Evolutionary conservation across 192 early-diverging fungal genomes (phyloP).

Genomic region (Diversispora eburnea): DNA sequence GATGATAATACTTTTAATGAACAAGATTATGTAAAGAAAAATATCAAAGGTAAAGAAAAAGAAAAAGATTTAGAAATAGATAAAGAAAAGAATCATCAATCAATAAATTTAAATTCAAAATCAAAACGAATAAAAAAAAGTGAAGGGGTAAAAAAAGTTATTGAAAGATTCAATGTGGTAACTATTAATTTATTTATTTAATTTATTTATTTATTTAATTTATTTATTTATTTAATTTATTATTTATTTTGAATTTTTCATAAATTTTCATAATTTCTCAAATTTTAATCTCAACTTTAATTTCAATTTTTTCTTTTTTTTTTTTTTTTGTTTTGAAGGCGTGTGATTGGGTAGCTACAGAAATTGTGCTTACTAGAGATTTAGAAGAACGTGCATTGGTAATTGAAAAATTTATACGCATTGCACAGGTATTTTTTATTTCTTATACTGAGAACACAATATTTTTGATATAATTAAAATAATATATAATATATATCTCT

Average conservation of each 20-base stretch:
- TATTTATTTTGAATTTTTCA: too few species aligned
- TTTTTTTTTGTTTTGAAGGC: conserved; percentile 23
- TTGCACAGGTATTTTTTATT: conserved; percentile 45
- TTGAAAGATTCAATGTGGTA: conserved; percentile 12
- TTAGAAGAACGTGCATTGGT: conserved; percentile 48
- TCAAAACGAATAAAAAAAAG: not conserved
- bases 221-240: too few species aligned
- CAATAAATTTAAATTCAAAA: not conserved
- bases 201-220: too few species aligned
- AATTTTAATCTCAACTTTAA: too few species aligned
- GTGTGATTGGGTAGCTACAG: conserved; percentile 58
- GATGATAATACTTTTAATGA: not conserved
- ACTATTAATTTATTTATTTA: not conserved
- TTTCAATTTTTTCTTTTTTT: not conserved
- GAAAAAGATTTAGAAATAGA: not conserved
- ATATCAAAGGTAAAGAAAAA: conserved; percentile 18
- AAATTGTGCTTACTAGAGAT: conserved; percentile 44
- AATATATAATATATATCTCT: not conserved
- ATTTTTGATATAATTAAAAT: not conserved
- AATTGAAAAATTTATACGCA: conserved; percentile 60
- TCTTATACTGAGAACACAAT: not conserved
- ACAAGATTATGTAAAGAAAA: conserved; percentile 37
- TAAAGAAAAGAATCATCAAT: not conserved
- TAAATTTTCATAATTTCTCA: not conserved
- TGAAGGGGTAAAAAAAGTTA: conserved; percentile 8